Base-by-base conservation (phyloP, 495 filamentous ascomycete genomes). In the Bathelium albidoporum region DNA sequence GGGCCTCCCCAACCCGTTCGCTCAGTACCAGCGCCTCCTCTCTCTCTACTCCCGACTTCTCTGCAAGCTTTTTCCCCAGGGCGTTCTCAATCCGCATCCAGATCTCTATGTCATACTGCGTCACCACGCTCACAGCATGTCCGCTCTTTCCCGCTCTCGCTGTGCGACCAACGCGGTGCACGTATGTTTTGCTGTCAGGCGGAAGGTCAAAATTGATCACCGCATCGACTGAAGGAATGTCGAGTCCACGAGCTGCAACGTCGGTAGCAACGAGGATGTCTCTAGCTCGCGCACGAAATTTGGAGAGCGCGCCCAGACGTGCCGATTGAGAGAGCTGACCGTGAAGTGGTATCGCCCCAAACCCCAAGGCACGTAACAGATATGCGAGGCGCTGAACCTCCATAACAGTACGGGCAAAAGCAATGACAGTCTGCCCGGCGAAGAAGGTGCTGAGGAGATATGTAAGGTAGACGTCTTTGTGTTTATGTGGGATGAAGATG, bases 201-300 rank as follows among this genome's bases (percentile, higher is more conserved):
- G 90, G 89, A 9, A 96, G 76, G 70, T 97, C 93, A 64, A 84
- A 89, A 73, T 97, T 96, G 60, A 98, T 68, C 2, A 98, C 91
- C 0, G 91, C 75, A 65, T 96, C 92, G 2, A 98, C 94, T 53
- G 84, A 85, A 24, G 93, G 91, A 64, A 97, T 95, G 82, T 98
- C 94, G 9, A 98, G 81, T 78, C 94, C 94, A 69, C 94, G 83
- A 10, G 94, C 90, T 2, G 95, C 94, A 29, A 97, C 91, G 71
- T 97, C 94, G 0, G 93, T 97, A 0, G 92, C 92, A n/a, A 97
- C 88, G 16, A 97, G 83, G 63, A 98, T 92, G 62, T 92, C 82
- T 11, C 91, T 80, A 58, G 77, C 81, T 14, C 87, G 82, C 1
- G 85, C 81, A 12, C 86, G 83, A 79, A 98, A 97, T 74, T 96